Conservation (phyloP, 768 basidiomycete genomes). For the Lentinula aciculospora region DNA sequence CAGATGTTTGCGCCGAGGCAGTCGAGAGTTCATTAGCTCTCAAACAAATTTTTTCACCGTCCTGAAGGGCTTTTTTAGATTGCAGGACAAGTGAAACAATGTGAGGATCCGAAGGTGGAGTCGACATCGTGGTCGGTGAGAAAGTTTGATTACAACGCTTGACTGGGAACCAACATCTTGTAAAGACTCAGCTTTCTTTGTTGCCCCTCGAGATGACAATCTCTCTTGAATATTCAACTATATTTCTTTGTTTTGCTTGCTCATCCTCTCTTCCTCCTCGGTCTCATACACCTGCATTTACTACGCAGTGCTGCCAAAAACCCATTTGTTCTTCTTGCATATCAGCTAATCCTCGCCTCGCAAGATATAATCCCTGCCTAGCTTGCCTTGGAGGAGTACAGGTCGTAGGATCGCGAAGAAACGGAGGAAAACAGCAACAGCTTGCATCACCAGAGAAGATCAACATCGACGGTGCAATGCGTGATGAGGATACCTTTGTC, state of each 20-base stretch:
- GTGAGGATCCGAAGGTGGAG: slow-evolving; percentile 41
- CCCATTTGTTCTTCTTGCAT: slow-evolving; percentile 64
- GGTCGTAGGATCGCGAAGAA: slow-evolving; percentile 21
- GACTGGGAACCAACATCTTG: too few relatives aligned
- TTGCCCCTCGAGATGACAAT: neutral
- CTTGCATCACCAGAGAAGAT: neutral
- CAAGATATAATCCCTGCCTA: slow-evolving; percentile 68
- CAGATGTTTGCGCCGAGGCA: slow-evolving; percentile 56
- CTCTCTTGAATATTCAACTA: slow-evolving; percentile 9
- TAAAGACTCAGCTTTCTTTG: too few relatives aligned
- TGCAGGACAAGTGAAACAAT: slow-evolving; percentile 73
- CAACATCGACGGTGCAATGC: slow-evolving; percentile 49
- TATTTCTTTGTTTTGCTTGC: slow-evolving; percentile 53
- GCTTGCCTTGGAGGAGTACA: slow-evolving; percentile 57
- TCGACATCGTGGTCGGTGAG: neutral
- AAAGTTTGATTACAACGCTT: neutral
- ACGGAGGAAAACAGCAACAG: neutral
- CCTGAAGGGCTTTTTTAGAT: slow-evolving; percentile 78
- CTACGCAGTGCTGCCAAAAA: slow-evolving; percentile 58
- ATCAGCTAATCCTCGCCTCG: slow-evolving; percentile 52
- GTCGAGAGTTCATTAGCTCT: slow-evolving; percentile 60
- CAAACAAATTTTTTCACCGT: slow-evolving; percentile 71
- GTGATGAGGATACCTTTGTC: slow-evolving; percentile 60
- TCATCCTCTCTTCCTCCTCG: slow-evolving; percentile 49
- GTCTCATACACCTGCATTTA: slow-evolving; percentile 26